Conservation (phyloP, 2,329 filamentous ascomycete genomes). For the Colletotrichum limetticola region DNA sequence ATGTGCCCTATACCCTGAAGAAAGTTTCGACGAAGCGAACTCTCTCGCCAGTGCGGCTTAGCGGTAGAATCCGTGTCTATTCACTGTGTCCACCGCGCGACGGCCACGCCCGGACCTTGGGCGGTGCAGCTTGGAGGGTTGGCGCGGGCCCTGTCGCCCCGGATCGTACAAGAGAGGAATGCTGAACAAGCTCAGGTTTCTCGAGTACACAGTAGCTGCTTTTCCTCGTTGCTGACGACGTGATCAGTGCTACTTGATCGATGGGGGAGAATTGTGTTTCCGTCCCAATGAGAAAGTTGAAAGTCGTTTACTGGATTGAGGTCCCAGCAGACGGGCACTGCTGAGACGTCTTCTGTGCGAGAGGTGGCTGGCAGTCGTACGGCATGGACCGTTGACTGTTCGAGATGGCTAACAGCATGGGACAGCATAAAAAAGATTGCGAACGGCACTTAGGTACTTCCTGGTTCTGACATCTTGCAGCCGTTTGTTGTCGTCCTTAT, state of each 20-base stretch:
- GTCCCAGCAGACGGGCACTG: background rate
- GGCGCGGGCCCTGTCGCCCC: background rate
- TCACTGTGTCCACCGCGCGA: background rate
- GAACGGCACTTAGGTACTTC: background rate
- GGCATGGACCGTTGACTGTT: background rate
- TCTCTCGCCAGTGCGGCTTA: slow-evolving; percentile 8
- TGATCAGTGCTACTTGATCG: background rate
- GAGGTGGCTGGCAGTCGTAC: slow-evolving; percentile 3
- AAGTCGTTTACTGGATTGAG: slow-evolving; percentile 3
- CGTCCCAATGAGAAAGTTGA: background rate
- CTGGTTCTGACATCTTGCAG: background rate
- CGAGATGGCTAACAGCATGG: background rate
- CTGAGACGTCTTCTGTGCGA: slow-evolving; percentile 16
- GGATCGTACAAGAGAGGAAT: background rate
- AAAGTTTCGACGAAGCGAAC: slow-evolving; percentile 24
- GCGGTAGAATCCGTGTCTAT: background rate
- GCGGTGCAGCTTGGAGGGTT: background rate
- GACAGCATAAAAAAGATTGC: background rate
- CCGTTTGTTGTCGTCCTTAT: slow-evolving; percentile 11
- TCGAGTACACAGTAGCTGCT: background rate
- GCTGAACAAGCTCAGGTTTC: background rate
- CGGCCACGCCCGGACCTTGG: slow-evolving; percentile 19
- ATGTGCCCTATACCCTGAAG: slow-evolving; percentile 5
- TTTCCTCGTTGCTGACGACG: background rate
- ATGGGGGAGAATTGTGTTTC: background rate